Base-by-base conservation (phyloP, 1,284 basidiomycete genomes). In the Sanghuangporus baumii region DNA sequence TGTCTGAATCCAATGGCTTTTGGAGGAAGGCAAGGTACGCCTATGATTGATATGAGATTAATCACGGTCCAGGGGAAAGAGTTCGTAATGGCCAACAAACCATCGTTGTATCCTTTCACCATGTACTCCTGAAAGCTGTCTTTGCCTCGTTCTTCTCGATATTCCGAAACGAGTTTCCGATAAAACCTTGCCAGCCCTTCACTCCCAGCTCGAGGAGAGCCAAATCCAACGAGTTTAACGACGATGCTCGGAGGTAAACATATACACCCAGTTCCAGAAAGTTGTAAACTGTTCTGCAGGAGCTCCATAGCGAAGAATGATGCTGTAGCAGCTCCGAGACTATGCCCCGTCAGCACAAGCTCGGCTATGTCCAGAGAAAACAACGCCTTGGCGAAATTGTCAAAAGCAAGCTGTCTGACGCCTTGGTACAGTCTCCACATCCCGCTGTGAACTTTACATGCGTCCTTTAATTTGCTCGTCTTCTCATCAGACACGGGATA, bases 81-180 rank as follows among this genome's bases (percentile, higher is more conserved):
- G 59, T 11, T 31, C 40, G 46, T 20, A 20, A 37, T 46, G 60
- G 55, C 67, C 75, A 54, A n/a, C 23, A 23, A 65, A 80, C 82
- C 83, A 69, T 86, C 83, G 65, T 83, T 84, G 66, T 80, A 81
- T 4, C 74, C 81, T 68, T 81, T 83, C 23, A 84, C 75, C 46
- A 75, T 76, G 66, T 79, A 81, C 66, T 84, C 82, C 12, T 69
- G 67, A 56, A 83, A 74, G 9, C 72, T 69, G 47, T 72, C 69
- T 26, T 72, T 63, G 8, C 80, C 81, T 60, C 78, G 67, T 52
- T 69, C 68, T 46, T 68, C 61, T 14, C 73, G 74, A 66, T 77
- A 78, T 0, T 67, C 59, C 20, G 68, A 67, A 2, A 79, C 68
- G 6, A 78, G 67, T 47, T 74, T 71, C 14, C 68, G 71, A 78